These are phyloP conservation scores for Fusarium sp. DNA, from an alignment of 2,329 filamentous ascomycete species.

Conservation along the genomic window DNA sequence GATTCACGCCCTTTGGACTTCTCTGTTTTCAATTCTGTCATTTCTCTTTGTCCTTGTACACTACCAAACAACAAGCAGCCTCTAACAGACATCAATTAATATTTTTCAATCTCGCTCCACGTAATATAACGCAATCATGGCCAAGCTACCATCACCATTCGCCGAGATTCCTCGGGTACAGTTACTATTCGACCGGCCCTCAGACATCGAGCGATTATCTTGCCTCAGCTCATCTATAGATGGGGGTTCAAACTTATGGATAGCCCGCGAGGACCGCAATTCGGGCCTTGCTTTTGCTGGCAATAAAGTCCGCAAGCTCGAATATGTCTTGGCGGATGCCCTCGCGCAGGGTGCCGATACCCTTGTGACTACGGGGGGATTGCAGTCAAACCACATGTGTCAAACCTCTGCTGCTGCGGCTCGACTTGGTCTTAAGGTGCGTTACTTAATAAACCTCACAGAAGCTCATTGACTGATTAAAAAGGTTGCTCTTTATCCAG, in stretches of 20 bases:
- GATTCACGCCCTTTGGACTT: neutral
- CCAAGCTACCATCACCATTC: constrained; percentile 7
- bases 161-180: constrained; percentile 20
- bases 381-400: constrained; percentile 33
- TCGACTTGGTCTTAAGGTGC: constrained; percentile 20
- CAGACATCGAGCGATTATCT: constrained; percentile 23
- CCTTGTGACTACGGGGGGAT: constrained; percentile 22
- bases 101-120: neutral
- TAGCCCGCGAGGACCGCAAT: constrained; percentile 25
- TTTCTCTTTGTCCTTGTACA: neutral
- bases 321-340: constrained; percentile 29
- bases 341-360: constrained; percentile 21
- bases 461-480: neutral
- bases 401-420: constrained; percentile 29
- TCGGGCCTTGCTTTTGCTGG: constrained; percentile 33
- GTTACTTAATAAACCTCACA: fast-evolving
- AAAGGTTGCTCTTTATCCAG: constrained; percentile 26
- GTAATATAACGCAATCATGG: neutral
- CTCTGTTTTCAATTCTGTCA: neutral
- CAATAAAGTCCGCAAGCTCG: constrained; percentile 29
- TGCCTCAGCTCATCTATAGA: constrained; percentile 3
- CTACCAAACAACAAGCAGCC: too few species aligned
- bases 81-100: neutral
- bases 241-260: constrained; percentile 5
- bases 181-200: constrained; percentile 18